These are phyloP conservation scores for Irineochytrium annulatum DNA, from an alignment of 192 early-diverging fungal genomes.

Conservation along the genomic window DNA sequence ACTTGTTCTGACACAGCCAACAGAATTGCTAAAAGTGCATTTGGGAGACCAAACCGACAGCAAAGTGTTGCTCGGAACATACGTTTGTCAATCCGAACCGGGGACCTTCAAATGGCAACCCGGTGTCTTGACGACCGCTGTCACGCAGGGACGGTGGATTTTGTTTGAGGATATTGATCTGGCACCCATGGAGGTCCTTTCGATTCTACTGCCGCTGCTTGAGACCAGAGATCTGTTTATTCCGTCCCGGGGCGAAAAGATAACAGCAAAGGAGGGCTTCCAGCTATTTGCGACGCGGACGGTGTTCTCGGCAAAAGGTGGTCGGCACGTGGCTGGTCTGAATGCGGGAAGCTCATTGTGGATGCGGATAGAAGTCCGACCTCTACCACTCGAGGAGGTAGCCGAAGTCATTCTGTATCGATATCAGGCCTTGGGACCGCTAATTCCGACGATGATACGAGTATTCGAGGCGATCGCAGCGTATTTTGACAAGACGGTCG, in stretches of 20 bases:
- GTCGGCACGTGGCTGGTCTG: background rate
- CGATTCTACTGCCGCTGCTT: conserved; percentile 85
- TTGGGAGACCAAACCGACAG: conserved; percentile 94
- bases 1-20: conserved; percentile 26
- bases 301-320: conserved; percentile 1
- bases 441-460: background rate
- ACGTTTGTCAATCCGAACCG: conserved; percentile 85
- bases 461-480: background rate
- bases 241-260: conserved; percentile 80
- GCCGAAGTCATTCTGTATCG: conserved; percentile 53
- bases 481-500: conserved; percentile 17
- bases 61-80: conserved; percentile 92
- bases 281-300: conserved; percentile 85
- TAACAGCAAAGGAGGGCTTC: conserved; percentile 80
- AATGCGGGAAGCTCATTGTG: conserved; percentile 50
- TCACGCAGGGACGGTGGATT: conserved; percentile 87
- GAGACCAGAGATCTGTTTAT: conserved; percentile 89
- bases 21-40: conserved; percentile 86
- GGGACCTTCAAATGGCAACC: conserved; percentile 94
- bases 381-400: conserved; percentile 61
- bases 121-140: conserved; percentile 89
- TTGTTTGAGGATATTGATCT: conserved; percentile 96
- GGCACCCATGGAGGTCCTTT: conserved; percentile 90
- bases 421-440: conserved; percentile 47
- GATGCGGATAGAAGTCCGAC: conserved; percentile 69